Evolutionary conservation across 805 yeast species (phyloP), one percentile per base, ranked within the genome.

Genomic region (Cephaloascus albidus): DNA sequence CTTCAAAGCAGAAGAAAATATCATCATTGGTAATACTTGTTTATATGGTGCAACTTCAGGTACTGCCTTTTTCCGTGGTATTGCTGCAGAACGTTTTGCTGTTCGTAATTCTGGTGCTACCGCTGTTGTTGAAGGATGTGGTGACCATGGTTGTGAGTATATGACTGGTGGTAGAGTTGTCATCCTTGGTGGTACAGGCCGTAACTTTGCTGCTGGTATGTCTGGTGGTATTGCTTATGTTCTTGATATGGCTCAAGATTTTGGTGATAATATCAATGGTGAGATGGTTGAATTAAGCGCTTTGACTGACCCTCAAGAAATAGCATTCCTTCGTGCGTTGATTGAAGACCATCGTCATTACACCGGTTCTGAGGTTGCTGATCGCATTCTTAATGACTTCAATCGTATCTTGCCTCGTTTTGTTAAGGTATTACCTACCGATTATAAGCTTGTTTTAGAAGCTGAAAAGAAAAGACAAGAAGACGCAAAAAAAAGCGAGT

Each of bases 91-190:
- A 71, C 81, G 98, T 63, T 90, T 90, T 61, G 96, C 95, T 16
- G 98, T 90, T 43, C 85, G 98, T 71, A 90, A 90, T 75, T 93
- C 97, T 23, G 98, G 98, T 63, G 97, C 97, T 34, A 83, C 83
- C 40, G 93, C 95, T 47, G 97, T 93, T 45, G 88, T 87, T 48
- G 98, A 90, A 65, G 96, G 96, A 56, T 81, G 85, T 47, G 98
- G 98, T 69, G 96, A 90, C 61, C 97, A 90, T 61, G 98, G 98
- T 38, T 90, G 97, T 68, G 98, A 90, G 67, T 90, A 90, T 68
- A 90, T 90, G 98, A 89, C 97, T 51, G 97, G 98, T 61, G 98
- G 98, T 59, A 79, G 97, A 53, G 96, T 93, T 45, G 87, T 90
- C 56, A 88, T 90, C 36, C 74, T 90, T 50, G 96, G 97, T 36